Evolutionary conservation across 163 green algal species (phyloP).

Genomic region (Chlorella variabilis): DNA sequence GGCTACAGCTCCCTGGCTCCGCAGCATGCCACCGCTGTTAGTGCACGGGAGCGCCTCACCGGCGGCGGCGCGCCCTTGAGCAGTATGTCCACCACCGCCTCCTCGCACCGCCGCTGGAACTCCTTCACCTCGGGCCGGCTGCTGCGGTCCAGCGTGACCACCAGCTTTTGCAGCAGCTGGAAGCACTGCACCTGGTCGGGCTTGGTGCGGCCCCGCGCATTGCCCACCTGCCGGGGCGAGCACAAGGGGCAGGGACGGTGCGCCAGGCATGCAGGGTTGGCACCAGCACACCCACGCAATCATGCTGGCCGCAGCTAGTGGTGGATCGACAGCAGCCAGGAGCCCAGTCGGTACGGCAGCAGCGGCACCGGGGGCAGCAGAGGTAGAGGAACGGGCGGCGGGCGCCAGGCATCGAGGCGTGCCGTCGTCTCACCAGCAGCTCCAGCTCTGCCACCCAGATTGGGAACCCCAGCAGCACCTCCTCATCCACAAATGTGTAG

Average conservation of each 20-base stretch:
- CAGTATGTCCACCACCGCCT: conserved; percentile 70
- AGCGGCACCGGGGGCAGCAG: no score
- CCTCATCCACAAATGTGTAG: conserved; percentile 68
- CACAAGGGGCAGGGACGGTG: no score
- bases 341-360: no score
- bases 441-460: conserved; percentile 89
- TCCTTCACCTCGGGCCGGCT: conserved; percentile 59
- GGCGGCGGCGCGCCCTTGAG: conserved; percentile 69
- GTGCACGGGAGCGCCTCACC: conserved; percentile 47
- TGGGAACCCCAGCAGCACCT: conserved; percentile 77
- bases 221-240: conserved; percentile 46
- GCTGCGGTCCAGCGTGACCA: conserved; percentile 66
- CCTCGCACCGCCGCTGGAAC: conserved; percentile 78
- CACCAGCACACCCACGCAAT: no score
- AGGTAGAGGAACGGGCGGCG: no score
- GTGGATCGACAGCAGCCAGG: no score
- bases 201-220: conserved; percentile 47
- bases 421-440: conserved; percentile 70
- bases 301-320: no score
- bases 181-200: conserved; percentile 59
- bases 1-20: no score
- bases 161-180: conserved; percentile 85
- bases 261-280: no score
- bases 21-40: no score
- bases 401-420: no score